A percentile compares a stretch with the other conserved stretches of the same genome.
phyloP scores from a whole-genome alignment of 108 stramenopile genomes.

The Cyclotella baltica region DNA sequence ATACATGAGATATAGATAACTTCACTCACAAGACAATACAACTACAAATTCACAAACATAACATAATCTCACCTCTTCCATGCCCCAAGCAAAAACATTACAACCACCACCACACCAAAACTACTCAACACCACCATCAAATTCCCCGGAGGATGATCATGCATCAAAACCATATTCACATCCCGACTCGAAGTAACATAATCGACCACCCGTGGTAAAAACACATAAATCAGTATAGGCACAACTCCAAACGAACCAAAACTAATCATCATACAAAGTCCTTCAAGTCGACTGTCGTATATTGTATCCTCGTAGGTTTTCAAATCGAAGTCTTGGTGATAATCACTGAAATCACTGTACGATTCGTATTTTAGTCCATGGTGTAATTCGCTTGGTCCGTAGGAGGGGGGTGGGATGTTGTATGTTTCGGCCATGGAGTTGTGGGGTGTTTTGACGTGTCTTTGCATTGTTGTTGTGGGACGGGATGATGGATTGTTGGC shows the following conservation, averaged over 20 bases:
- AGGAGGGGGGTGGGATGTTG: slow-evolving; percentile 35
- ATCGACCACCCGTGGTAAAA: slow-evolving; percentile 28
- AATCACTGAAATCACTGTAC: slow-evolving; percentile 38
- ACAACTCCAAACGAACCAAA: slow-evolving; percentile 72
- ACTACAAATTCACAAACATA: not conserved
- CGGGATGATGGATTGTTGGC: no score
- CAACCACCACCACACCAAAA: slow-evolving; percentile 31
- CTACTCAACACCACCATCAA: slow-evolving; percentile 29
- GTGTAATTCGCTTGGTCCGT: slow-evolving; percentile 21
- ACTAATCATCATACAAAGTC: slow-evolving; percentile 75
- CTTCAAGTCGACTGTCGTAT: slow-evolving; percentile 68
- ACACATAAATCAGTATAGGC: slow-evolving; percentile 64
- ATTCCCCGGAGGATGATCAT: slow-evolving; percentile 10
- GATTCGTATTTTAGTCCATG: slow-evolving; percentile 36
- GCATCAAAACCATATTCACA: not conserved
- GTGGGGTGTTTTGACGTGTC: not conserved
- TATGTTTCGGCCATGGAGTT: slow-evolving; percentile 11
- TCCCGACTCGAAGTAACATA: slow-evolving; percentile 3
- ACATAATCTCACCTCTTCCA: slow-evolving; percentile 75
- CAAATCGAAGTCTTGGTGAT: slow-evolving; percentile 44
- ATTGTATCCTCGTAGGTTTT: slow-evolving; percentile 40
- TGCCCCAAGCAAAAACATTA: slow-evolving; percentile 75
- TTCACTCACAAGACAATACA: not conserved
- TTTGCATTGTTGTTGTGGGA: no score
- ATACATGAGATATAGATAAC: no score